phyloP scores from a whole-genome alignment of 2,329 filamentous ascomycete species.

The Fusarium sublunatum region DNA sequence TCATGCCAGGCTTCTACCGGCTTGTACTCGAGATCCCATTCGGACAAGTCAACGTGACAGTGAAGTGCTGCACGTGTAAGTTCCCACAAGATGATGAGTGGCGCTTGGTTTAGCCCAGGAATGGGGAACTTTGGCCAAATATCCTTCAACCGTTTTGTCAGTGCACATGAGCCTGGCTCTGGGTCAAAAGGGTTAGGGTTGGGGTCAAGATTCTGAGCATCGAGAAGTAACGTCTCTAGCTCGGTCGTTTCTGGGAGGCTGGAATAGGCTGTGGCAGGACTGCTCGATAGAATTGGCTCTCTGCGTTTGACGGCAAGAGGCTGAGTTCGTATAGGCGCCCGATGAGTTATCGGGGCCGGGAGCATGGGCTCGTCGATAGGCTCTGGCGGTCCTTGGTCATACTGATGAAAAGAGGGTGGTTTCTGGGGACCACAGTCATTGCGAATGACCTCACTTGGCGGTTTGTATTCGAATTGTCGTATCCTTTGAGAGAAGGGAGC shows the following conservation, averaged over 20 bases:
- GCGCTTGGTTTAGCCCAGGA: constrained; percentile 55
- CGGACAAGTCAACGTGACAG: constrained; percentile 56
- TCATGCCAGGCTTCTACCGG: constrained; percentile 54
- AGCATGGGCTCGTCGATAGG: constrained; percentile 27
- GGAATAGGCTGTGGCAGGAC: constrained; percentile 31
- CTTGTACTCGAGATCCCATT: constrained; percentile 53
- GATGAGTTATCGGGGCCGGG: constrained; percentile 2
- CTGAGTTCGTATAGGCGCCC: constrained; percentile 4
- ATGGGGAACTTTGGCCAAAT: constrained; percentile 58
- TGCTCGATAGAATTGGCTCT: constrained; percentile 17
- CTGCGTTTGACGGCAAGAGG: constrained; percentile 2
- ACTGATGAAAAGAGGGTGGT: neutral
- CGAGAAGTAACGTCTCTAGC: constrained; percentile 9
- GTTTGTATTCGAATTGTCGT: constrained; percentile 20
- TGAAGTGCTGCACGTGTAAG: constrained; percentile 60
- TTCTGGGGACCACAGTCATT: neutral
- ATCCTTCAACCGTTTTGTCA: constrained; percentile 48
- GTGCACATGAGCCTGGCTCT: neutral
- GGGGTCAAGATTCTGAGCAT: neutral
- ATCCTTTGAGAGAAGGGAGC: constrained; percentile 22
- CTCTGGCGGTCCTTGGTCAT: constrained; percentile 24
- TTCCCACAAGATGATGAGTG: constrained; percentile 65
- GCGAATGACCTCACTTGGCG: neutral
- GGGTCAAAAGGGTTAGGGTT: neutral
- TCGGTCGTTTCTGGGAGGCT: constrained; percentile 36